phyloP scores from a whole-genome alignment of 1,284 basidiomycete genomes.

The Fomitiporia mediterranea region DNA sequence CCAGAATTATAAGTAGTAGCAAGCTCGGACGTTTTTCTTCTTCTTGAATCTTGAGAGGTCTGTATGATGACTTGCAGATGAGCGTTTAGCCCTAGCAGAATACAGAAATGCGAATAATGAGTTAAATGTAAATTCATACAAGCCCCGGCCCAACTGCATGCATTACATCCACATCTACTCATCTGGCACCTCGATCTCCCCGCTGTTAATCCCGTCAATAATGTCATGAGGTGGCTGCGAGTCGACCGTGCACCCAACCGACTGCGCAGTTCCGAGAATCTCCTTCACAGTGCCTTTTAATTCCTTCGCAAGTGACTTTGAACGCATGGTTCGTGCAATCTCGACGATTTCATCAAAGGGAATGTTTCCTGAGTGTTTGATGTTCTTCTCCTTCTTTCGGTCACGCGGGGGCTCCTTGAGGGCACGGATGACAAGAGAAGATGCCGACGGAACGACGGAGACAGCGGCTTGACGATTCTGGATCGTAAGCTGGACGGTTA shows the following conservation, averaged over 20 bases:
- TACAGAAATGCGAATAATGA: conserved; percentile 9
- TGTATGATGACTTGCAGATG: too few relatives aligned
- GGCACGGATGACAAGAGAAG: conserved; percentile 96
- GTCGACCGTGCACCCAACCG: conserved; percentile 95
- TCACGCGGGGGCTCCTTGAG: conserved; percentile 99
- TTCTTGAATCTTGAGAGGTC: too few relatives aligned
- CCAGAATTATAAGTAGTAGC: too few relatives aligned
- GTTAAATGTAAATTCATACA: conserved; percentile 17
- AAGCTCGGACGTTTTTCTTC: too few relatives aligned
- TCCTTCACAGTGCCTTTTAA: conserved; percentile 91
- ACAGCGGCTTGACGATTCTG: conserved; percentile 99
- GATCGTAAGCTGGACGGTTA: conserved; percentile 98
- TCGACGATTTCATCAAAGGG: conserved; percentile 93
- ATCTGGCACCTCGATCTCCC: conserved; percentile 91
- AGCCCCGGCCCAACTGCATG: not conserved
- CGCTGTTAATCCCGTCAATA: conserved; percentile 94
- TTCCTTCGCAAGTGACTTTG: conserved; percentile 92
- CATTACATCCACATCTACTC: conserved; percentile 55
- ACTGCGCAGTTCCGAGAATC: conserved; percentile 92
- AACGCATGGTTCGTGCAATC: conserved; percentile 94
- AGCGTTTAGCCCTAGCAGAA: too few relatives aligned
- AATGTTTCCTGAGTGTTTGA: conserved; percentile 96
- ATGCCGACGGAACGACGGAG: conserved; percentile 96
- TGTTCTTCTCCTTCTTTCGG: conserved; percentile 99
- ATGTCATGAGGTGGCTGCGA: conserved; percentile 92